Percentiles rank a stretch among this genome's conserved stretches.
phyloP scores from a whole-genome alignment of 1,284 basidiomycete species.

The Moniliophthora roreri region DNA sequence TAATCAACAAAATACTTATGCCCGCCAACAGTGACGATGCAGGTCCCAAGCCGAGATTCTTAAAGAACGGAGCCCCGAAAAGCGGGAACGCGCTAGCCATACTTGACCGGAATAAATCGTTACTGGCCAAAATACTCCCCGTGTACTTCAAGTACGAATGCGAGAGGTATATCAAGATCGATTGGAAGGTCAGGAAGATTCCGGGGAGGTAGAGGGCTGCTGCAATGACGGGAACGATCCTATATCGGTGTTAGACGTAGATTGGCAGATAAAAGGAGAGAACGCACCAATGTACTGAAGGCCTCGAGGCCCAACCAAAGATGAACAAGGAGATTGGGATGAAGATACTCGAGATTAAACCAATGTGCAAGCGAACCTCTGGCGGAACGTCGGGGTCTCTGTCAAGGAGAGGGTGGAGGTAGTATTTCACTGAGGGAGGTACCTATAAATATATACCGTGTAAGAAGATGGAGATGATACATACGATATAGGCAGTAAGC shows the following conservation, averaged over 20 bases:
- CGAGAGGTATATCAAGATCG: slow-evolving; percentile 30
- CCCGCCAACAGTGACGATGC: slow-evolving; percentile 32
- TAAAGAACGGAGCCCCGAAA: slow-evolving; percentile 31
- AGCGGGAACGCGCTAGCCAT: slow-evolving; percentile 38
- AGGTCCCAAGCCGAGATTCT: slow-evolving; percentile 30
- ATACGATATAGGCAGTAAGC: slow-evolving; percentile 21
- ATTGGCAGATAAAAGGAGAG: not conserved
- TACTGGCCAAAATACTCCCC: slow-evolving; percentile 38
- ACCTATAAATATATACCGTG: not conserved
- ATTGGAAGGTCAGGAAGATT: slow-evolving; percentile 33
- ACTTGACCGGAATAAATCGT: slow-evolving; percentile 19
- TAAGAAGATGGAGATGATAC: not conserved
- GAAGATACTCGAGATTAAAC: slow-evolving; percentile 37
- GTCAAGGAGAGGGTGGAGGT: slow-evolving; percentile 20
- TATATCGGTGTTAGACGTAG: not conserved
- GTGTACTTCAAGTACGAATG: slow-evolving; percentile 34
- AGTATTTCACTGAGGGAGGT: slow-evolving; percentile 12
- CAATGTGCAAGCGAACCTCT: slow-evolving; percentile 22
- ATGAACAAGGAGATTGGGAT: slow-evolving; percentile 42
- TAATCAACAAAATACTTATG: slow-evolving; percentile 28
- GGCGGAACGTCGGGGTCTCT: slow-evolving; percentile 15
- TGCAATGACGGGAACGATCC: slow-evolving; percentile 24
- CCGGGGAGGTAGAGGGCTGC: slow-evolving; percentile 25
- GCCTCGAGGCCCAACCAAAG: slow-evolving; percentile 40
- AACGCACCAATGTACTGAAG: slow-evolving; percentile 27